phyloP scores from a whole-genome alignment of 78 protist genomes.

The Isochrysis galbana region DNA sequence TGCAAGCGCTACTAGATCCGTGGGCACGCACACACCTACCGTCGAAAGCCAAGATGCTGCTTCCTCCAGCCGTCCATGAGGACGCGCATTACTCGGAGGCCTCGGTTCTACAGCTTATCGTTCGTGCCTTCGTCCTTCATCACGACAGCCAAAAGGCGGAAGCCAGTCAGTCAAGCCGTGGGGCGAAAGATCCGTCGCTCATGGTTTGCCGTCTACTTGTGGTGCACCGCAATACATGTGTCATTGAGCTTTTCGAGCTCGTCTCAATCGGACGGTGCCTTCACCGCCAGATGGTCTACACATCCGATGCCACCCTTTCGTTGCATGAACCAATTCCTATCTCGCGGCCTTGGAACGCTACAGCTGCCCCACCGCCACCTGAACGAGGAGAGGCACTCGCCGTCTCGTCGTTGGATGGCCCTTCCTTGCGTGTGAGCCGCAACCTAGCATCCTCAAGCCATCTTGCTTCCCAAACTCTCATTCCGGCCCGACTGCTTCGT shows the following conservation, averaged over 20 bases:
- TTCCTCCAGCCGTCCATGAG: too few species aligned
- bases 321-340: neutral
- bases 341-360: neutral
- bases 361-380: neutral
- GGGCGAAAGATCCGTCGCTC: too few species aligned
- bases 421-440: neutral
- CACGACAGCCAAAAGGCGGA: too few species aligned
- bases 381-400: neutral
- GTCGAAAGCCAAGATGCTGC: too few species aligned
- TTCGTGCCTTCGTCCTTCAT: too few species aligned
- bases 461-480: neutral
- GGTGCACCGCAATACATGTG: too few species aligned
- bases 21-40: too few species aligned
- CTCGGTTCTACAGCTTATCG: too few species aligned
- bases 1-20: neutral
- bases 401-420: neutral
- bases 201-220: too few species aligned
- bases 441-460: neutral
- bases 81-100: too few species aligned
- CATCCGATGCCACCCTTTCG: conserved; percentile 43
- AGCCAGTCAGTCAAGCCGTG: too few species aligned
- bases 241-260: too few species aligned
- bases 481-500: conserved; percentile 42
- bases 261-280: conserved; percentile 45
- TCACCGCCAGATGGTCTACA: conserved; percentile 40